Base-by-base conservation (phyloP, 306 rosid genomes). In the Malus sylvestris region DNA sequence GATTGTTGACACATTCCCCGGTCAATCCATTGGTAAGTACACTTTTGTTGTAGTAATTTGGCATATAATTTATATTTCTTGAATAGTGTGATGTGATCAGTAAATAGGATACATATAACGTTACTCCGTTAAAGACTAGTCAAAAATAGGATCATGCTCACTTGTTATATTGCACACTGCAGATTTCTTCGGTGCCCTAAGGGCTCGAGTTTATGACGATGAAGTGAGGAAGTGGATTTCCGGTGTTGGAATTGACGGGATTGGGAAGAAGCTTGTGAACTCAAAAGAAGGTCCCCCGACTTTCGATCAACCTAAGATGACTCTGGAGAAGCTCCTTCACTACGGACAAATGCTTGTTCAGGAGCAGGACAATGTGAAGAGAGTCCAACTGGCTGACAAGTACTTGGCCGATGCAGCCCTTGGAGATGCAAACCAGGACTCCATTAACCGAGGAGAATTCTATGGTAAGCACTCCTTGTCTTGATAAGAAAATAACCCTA, bases 171-270 rank as follows among this genome's bases (percentile, higher is more conserved):
- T 45, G n/a, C 42, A 44, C 71, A 68, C 33, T 82, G 85, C 80
- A 87, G 89, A 85, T 42, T 87, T 85, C 81, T 87, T 85, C 22
- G 91, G 87, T 69, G 91, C 91, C 45, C 29, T 87, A 23, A 73
- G 88, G 44, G 91, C 91, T 70, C 78, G 84, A 55, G 91, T 85
- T 59, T 87, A 87, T 1, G 87, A 85, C 9, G 87, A 87, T 67
- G 91, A 87, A 83, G 86, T 87, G 70, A 85, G 91, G 86, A 85
- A 85, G 72, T 87, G 89, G 91, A 38, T 77, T 35, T 77, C 82
- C 0, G 75, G 89, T 29, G 75, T 85, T 58, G 91, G 91, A 23
- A 80, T 87, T 10, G 80, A 83, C 27, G 55, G 57, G 74, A 55
- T 87, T 67, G 89, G 91, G 60, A 85, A 83, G 77, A 85, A 42